Base-by-base conservation (phyloP, 257 asterid genomes). In the Sherardia arvensis region DNA sequence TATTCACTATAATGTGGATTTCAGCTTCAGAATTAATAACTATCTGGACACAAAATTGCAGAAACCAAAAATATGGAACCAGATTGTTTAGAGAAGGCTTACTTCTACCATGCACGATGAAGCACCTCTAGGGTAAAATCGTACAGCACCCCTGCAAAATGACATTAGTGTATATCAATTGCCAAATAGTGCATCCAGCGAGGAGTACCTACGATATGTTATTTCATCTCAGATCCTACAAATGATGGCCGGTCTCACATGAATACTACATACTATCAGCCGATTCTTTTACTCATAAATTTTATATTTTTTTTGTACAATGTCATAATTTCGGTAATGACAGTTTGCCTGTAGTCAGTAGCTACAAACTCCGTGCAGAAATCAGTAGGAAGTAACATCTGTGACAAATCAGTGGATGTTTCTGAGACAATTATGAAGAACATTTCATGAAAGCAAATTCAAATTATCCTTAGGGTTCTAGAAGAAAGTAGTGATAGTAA, bases 101-200 rank as follows among this genome's bases (percentile, higher is more conserved):
- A 88, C 98, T 78, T 92, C 96, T 34, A 87, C 80, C 30, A 67
- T 20, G 73, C 97, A 89, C 68, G 97, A 78, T 61, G 79, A 77
- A 62, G 86, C 78, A 5, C 96, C 97, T 74, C 81, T 85, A 22
- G 97, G 97, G 71, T 73, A 92, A 83, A 92, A 92, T 59, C 97
- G 83, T 55, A 89, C 95, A 53, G 93, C 95, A 62, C 99, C 98
- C 92, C 97, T 92, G 91, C 83, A 71, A 78, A 62, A 66, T 45
- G 18, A 63, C 66, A 43, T 32, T 55, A 36, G 6, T 32, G 45
- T 8, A 28, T 10, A 68, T 21, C 59, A 45, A n/a, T 8, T 45
- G 23, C 14, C 49, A 28, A 65, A n/a, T 53, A 53, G 9, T n/a
- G n/a, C n/a, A n/a, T n/a, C n/a, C n/a, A n/a, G n/a, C n/a, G n/a